Conservation (phyloP, 108 stramenopile genomes). For the Skeletonema grethae region DNA sequence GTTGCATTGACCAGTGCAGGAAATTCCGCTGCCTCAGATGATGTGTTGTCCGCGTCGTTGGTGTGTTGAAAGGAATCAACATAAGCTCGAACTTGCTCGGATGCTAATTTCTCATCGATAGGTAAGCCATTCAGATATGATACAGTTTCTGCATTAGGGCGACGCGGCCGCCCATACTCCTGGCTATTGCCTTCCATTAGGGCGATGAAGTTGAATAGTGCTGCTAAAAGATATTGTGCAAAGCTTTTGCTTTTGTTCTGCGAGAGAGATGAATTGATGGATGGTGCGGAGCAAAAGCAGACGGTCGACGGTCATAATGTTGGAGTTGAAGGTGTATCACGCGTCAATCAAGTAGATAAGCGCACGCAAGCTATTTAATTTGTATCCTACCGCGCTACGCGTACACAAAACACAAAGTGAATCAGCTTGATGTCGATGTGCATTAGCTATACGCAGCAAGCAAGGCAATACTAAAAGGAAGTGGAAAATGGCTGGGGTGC, state of each 20-base stretch:
- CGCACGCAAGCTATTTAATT: too few relatives aligned
- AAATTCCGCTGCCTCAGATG: slow-evolving; percentile 51
- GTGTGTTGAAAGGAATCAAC: slow-evolving; percentile 32
- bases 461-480: background rate
- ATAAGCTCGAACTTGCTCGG: slow-evolving; percentile 59
- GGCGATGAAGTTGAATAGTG: background rate
- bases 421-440: too few relatives aligned
- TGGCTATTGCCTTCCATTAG: slow-evolving; percentile 13
- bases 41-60: slow-evolving; percentile 4
- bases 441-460: too few relatives aligned
- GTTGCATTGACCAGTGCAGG: slow-evolving; percentile 71
- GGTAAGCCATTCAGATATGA: slow-evolving; percentile 78
- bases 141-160: slow-evolving; percentile 78
- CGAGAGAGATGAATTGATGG: background rate
- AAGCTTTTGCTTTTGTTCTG: background rate
- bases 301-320: too few relatives aligned
- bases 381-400: too few relatives aligned
- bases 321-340: too few relatives aligned
- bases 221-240: background rate
- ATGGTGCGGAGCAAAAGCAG: background rate
- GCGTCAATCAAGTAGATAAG: too few relatives aligned
- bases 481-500: background rate
- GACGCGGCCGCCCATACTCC: slow-evolving; percentile 77
- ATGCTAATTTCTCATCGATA: slow-evolving; percentile 60
- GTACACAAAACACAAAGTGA: too few relatives aligned